Base-by-base conservation (phyloP, 305 asterid genomes). In the Solanum hybrid region DNA sequence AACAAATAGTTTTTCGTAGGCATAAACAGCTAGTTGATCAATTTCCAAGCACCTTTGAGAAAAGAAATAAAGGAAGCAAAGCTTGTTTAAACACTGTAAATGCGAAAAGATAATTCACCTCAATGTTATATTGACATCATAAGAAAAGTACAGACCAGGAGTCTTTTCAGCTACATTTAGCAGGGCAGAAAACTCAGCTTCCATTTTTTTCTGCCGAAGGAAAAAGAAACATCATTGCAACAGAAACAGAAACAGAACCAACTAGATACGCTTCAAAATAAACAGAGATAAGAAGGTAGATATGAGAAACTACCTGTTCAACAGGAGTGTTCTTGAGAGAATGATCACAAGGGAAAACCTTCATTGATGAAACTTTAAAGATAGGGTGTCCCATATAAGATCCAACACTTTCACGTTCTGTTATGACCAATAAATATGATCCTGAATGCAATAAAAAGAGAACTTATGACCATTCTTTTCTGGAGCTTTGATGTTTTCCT, bases 61-160 rank as follows among this genome's bases (percentile, higher is more conserved):
- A 46, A 82, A 82, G 87, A 82, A 46, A 46, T 82, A 46, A 82
- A 17, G 87, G 71, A 16, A 82, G 56, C 38, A 46, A 13, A 82
- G 38, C 73, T 46, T 16, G 35, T 20, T 27, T 82, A 82, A 82
- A 27, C 40, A 46, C 37, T 87, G 69, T 40, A 90, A 86, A 24
- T 35, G 88, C 24, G 34, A 89, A 86, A 60, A 24, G 86, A 88
- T 73, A 76, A 86, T 27, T 91, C 79, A 96, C 99, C 99, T 97
- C 92, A 95, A 91, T 64, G 99, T 96, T 93, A 97, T 93, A 93
- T 97, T 96, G 90, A 96, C 98, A 78, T 96, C 98, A 87, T 97
- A 96, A 60, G 99, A 97, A 91, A 97, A 96, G 92, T 94, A 96
- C 79, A 97, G 95, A 86, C 98, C 98, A 12, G 93, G 94, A 89